A percentile compares a stretch with the other conserved stretches of the same genome.
phyloP scores from a whole-genome alignment of 495 filamentous ascomycete genomes.

The Aspergillus incahuasiensis region DNA sequence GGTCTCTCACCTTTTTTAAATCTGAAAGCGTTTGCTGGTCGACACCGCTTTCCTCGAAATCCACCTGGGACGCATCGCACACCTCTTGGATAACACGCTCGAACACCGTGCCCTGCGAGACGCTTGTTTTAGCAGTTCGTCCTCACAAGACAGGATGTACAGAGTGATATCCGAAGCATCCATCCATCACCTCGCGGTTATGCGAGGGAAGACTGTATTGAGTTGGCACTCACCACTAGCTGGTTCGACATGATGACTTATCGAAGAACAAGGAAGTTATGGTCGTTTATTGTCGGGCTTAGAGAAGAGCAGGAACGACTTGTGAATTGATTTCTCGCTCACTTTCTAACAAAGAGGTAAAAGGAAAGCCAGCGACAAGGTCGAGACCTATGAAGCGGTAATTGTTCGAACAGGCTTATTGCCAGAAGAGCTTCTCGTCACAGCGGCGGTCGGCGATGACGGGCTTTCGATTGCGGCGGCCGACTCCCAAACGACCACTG shows the following conservation, averaged over 20 bases:
- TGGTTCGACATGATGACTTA: conserved; percentile 53
- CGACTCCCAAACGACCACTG: conserved; percentile 13
- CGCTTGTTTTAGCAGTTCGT: conserved; percentile 31
- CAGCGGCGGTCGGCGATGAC: conserved; percentile 21
- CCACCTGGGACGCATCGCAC: conserved; percentile 77
- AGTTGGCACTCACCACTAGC: conserved; percentile 55
- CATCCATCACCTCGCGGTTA: conserved; percentile 2
- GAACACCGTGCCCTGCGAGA: conserved; percentile 71
- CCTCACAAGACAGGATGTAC: conserved; percentile 15
- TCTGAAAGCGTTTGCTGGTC: conserved; percentile 79
- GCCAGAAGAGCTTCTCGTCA: conserved; percentile 13
- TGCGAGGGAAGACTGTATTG: conserved; percentile 18
- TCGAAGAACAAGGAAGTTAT: conserved; percentile 12
- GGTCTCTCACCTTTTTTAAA: conserved; percentile 68
- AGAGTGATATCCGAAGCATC: conserved; percentile 11
- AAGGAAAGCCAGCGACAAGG: conserved; percentile 1
- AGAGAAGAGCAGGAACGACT: conserved; percentile 4
- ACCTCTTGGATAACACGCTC: conserved; percentile 88
- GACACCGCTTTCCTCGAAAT: conserved; percentile 95
- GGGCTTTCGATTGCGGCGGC: conserved; percentile 16
- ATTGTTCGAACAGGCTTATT: conserved; percentile 14
- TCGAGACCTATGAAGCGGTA: conserved; percentile 8
- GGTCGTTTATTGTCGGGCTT: conserved; percentile 6
- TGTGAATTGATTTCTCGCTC: conserved; percentile 7
- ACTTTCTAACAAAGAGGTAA: conserved; percentile 8